Base-by-base conservation (phyloP, 1,284 basidiomycete genomes). In the Cerioporus squamosus region DNA sequence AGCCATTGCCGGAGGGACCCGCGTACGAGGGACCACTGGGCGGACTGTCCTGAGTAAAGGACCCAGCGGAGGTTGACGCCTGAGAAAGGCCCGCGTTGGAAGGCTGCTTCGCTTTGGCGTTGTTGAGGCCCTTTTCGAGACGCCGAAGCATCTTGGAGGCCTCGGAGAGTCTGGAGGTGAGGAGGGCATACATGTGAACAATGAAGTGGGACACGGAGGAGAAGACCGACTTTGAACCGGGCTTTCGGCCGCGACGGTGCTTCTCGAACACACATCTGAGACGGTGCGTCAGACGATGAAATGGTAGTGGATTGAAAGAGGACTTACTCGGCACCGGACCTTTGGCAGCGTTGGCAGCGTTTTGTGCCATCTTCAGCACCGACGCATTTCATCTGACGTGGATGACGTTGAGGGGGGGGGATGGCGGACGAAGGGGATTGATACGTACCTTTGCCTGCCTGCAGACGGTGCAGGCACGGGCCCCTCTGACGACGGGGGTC, bases 81-180 rank as follows among this genome's bases (percentile, higher is more conserved):
- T 74, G 68, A 52, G 71, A 24, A 54, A 68, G 44, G 69, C 69
- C 60, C 44, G 71, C 67, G 39, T 63, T 67, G 24, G 64, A 70
- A 54, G 82, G 82, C 17, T 83, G 83, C 72, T 90, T 91, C 67
- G 87, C 79, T 70, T 91, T 91, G 39, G 88, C 87, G 50, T 76
- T 86, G 71, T 87, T 90, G 64, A 91, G 80, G 44, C 89, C 90
- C 70, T 93, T 93, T 77, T 93, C 91, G 46, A 93, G 79, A 46
- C 90, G 85, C 57, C 91, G 84, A 53, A 93, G 85, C 88, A 93
- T 90, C 72, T 93, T 93, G 47, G 91, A 93, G 42, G 90, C 90
- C 70, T 93, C 91, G 40, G 90, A 93, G 29, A 93, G 77, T 74
- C 91, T 93, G 66, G 9, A 53, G 24, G 47, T 55, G 9, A 62